Percentiles rank a stretch among this genome's conserved stretches.
Evolutionary conservation across 208 protist genomes (phyloP).

Genomic region (Acanthamoeba castellanii): DNA sequence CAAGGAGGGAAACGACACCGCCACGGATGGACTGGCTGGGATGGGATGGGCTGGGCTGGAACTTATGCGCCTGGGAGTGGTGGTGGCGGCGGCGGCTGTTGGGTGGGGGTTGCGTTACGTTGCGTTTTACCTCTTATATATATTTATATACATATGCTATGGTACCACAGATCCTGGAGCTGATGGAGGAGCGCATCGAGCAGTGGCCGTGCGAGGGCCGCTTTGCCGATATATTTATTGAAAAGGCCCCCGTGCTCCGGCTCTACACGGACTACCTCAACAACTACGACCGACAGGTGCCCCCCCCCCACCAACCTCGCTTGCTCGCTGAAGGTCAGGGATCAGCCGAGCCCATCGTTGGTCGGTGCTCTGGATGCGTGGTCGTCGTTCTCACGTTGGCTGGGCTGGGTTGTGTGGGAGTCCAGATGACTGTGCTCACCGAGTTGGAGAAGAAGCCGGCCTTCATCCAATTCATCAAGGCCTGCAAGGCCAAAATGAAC

Average conservation of each 20-base stretch:
- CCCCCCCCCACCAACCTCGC: background rate
- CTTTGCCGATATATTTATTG: conserved; percentile 55
- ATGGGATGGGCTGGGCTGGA: no score
- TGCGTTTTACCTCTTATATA: no score
- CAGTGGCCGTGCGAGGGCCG: background rate
- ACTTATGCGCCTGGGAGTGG: no score
- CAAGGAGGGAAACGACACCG: no score
- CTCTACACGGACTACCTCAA: conserved; percentile 65
- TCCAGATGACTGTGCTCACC: conserved; percentile 4
- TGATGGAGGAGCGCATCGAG: conserved; percentile 51
- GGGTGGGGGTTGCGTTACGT: no score
- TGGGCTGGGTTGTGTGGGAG: background rate
- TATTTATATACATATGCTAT: background rate
- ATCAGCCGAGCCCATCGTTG: no score
- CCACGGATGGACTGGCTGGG: no score
- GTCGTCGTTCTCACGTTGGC: no score
- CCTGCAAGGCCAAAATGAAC: conserved; percentile 17
- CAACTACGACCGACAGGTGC: conserved; percentile 51
- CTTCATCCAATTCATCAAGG: conserved; percentile 26
- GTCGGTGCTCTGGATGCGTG: no score
- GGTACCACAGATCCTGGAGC: conserved; percentile 7
- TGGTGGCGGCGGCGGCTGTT: no score
- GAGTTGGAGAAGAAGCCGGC: conserved; percentile 62
- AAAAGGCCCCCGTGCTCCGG: conserved; percentile 41
- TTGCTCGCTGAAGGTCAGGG: background rate